Base-by-base conservation (phyloP, 495 filamentous ascomycete species). In the Podospora tetraspora region DNA sequence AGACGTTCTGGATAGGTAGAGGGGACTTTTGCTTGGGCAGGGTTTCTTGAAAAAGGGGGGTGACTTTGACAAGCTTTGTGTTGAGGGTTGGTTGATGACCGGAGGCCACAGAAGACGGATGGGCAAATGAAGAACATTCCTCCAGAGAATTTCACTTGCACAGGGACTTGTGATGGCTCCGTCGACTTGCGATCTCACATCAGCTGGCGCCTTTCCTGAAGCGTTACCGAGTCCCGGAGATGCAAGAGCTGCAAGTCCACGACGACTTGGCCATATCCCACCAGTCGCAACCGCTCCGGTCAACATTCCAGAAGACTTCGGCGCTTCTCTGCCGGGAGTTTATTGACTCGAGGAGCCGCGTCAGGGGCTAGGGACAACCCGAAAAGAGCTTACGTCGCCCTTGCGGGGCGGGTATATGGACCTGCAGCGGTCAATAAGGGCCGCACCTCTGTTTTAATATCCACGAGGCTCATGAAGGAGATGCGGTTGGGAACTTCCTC, bases 311-410 rank as follows among this genome's bases (percentile, higher is more conserved):
- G 43, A 52, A 52, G 43, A 52, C 16, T 6, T n/a, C 43, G 43
- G 43, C 43, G 43, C 19, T 52, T 52, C 43, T 52, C 43, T n/a
- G 19, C 34, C 19, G 43, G 43, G 43, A 52, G 43, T 52, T 52
- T 52, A 52, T 52, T 52, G 19, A n/a, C 0, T 52, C 43, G 43
- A 52, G 43, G 43, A 52, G 43, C 43, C 43, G 43, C 43, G 43
- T n/a, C 19, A 52, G 43, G 43, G 34, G 13, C 3, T 16, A 16
- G 32, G 34, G 43, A 52, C 43, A 52, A n/a, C 16, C 43, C 19
- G 43, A 52, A 19, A 37, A 37, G 34, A 24, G 62, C 62, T 64
- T 64, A 64, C 62, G 62, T 57, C 62, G 29, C 32, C 62, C 62
- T 64, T 56, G 61, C 61, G 61, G 61, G 61, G 61, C 61, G 32